Evolutionary conservation across 106 monocot species (phyloP).

Genomic region (Dendrobium officinale): DNA sequence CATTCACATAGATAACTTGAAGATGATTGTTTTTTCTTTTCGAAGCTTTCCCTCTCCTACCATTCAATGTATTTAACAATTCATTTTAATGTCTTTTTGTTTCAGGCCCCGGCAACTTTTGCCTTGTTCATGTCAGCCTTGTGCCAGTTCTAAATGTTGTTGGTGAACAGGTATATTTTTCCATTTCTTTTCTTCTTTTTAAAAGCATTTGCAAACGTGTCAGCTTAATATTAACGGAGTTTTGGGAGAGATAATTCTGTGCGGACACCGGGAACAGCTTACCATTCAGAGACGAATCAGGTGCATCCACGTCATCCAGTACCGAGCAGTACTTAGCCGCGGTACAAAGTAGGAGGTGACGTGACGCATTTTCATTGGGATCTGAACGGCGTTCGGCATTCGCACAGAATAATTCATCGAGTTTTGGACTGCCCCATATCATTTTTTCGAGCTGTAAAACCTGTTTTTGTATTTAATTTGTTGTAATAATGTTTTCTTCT

Average conservation of each 20-base stretch:
- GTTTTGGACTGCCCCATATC: too few species aligned
- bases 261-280: too few species aligned
- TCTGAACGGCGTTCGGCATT: too few species aligned
- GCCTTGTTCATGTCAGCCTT: constrained; percentile 93
- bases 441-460: not conserved
- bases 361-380: too few species aligned
- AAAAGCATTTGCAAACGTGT: not conserved
- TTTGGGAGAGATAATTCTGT: too few species aligned
- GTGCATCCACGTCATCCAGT: too few species aligned
- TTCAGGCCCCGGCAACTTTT: constrained; percentile 83
- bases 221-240: too few species aligned
- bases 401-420: too few species aligned
- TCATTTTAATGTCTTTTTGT: constrained; percentile 3
- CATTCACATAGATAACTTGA: not conserved
- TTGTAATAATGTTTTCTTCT: not conserved
- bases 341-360: too few species aligned
- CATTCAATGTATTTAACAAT: constrained; percentile 2
- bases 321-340: too few species aligned
- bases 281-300: too few species aligned
- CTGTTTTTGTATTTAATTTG: not conserved
- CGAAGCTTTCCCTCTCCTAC: not conserved
- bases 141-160: constrained; percentile 93
- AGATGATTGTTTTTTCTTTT: not conserved
- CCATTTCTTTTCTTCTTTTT: not conserved
- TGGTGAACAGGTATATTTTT: constrained; percentile 76